Percentiles rank a stretch among this genome's conserved stretches.
These are phyloP conservation scores for Multifurca ochricompacta DNA, from an alignment of 768 basidiomycete species.

Conservation along the genomic window DNA sequence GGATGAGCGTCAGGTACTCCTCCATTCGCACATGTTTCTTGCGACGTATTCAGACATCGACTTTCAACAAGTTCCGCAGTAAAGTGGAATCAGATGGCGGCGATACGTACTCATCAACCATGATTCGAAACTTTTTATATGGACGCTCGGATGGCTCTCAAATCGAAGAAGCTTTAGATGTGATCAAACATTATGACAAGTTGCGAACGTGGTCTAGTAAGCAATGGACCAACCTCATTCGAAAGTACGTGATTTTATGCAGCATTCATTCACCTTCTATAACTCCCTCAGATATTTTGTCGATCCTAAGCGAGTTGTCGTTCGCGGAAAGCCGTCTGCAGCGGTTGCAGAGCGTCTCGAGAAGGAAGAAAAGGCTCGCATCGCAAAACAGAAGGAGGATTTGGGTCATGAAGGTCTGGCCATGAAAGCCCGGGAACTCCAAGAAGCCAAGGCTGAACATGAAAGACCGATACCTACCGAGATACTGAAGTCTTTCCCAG, in stretches of 20 bases:
- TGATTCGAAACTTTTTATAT: conserved; percentile 83
- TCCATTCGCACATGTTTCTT: not conserved
- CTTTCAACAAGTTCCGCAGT: conserved; percentile 66
- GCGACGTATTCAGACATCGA: not conserved
- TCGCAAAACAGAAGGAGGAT: conserved; percentile 54
- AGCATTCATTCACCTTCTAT: not conserved
- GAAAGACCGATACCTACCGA: conserved; percentile 74
- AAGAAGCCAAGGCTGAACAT: conserved; percentile 82
- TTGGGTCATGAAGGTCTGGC: conserved; percentile 80
- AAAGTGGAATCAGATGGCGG: conserved; percentile 77
- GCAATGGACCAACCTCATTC: conserved; percentile 72
- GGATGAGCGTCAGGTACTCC: conserved; percentile 73
- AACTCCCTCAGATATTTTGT: conserved; percentile 60
- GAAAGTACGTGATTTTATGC: conserved; percentile 43
- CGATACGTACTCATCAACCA: conserved; percentile 63
- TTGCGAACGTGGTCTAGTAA: conserved; percentile 64
- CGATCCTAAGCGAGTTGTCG: conserved; percentile 60
- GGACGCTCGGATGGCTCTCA: conserved; percentile 78
- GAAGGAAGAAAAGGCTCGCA: conserved; percentile 68
- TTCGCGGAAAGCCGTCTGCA: conserved; percentile 86
- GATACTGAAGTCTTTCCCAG: conserved; percentile 77
- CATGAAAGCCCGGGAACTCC: conserved; percentile 56
- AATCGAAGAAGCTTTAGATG: conserved; percentile 63
- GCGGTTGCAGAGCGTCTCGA: conserved; percentile 73
- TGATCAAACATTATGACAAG: conserved; percentile 61